Evolutionary conservation across 2,329 filamentous ascomycete species (phyloP), one percentile per base, ranked within the genome.

Genomic region (Calonectria pseudoreteaudii): DNA sequence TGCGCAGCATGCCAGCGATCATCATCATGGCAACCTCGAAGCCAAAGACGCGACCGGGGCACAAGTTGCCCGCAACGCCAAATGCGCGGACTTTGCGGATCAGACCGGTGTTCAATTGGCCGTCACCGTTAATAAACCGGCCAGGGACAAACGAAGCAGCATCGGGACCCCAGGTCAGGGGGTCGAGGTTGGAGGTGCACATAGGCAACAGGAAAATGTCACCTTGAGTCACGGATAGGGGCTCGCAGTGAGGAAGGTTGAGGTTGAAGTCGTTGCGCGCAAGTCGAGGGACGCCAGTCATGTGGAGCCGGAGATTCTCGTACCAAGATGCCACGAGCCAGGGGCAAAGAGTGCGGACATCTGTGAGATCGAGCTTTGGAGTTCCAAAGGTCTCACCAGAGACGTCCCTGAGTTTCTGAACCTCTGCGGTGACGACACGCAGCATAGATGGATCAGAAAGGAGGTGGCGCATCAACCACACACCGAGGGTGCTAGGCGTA

Each of bases 181-280:
- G 50, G 69, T 83, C 77, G n/a, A 77, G 66, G 71, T 83, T 83
- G 60, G 81, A 82, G 0, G 82, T 77, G 36, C 79, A 81, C 81
- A 83, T 83, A 31, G 82, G 81, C 2, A 83, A 77, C n/a, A 83
- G 76, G 58, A 83, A 77, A 31, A 83, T 80, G 66, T 83, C 82
- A 23, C 79, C 78, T 20, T 82, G 78, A 1, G 76, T 74, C 4
- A 83, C 75, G 0, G 77, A 41, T 16, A 82, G 75, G 4, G 76
- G 68, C 0, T 76, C 73, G 0, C 75, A 72, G 7, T 71, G 74
- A 0, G 78, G 74, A 4, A 79, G 28, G 7, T 70, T 60, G 36
- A 84, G 76, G 47, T 74, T 75, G 16, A 83, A 80, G 64, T 82
- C 81, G 4, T 78, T 72, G 5, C 80, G 79, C 5, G 80, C 82